phyloP scores from a whole-genome alignment of 805 yeast species.

The Maudiozyma turicensis region DNA sequence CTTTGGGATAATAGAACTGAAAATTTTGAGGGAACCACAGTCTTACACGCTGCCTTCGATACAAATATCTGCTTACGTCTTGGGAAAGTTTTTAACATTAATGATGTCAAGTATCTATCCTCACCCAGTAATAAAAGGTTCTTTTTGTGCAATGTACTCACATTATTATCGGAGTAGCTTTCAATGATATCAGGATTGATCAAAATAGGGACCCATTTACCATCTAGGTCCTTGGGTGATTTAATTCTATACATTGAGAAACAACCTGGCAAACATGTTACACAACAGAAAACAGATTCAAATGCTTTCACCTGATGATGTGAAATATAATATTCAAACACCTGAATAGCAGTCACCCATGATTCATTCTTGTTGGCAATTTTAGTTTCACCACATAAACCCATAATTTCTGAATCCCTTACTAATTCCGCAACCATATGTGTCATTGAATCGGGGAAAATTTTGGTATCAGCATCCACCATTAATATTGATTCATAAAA shows the following conservation, averaged over 20 bases:
- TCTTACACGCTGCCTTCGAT: constrained; percentile 86
- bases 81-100: constrained; percentile 85
- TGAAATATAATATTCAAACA: constrained; percentile 84
- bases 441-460: constrained; percentile 76
- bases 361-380: constrained; percentile 72
- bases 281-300: constrained; percentile 88
- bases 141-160: constrained; percentile 77
- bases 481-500: constrained; percentile 73
- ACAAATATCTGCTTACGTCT: constrained; percentile 79
- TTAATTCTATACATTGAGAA: constrained; percentile 88
- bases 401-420: constrained; percentile 79
- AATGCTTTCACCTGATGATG: constrained; percentile 93
- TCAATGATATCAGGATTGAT: constrained; percentile 92
- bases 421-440: constrained; percentile 90
- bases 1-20: constrained; percentile 78
- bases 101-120: constrained; percentile 74
- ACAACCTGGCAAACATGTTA: constrained; percentile 93
- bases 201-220: constrained; percentile 86
- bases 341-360: constrained; percentile 92
- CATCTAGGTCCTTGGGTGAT: constrained; percentile 71
- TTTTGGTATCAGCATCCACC: constrained; percentile 94
- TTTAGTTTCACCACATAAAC: constrained; percentile 90
- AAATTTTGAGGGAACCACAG: constrained; percentile 76
- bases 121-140: constrained; percentile 81
- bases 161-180: constrained; percentile 77